Percentiles rank a stretch among this genome's conserved stretches.
Conservation (phyloP, 495 filamentous ascomycete genomes). For the Neurospora sp. region DNA sequence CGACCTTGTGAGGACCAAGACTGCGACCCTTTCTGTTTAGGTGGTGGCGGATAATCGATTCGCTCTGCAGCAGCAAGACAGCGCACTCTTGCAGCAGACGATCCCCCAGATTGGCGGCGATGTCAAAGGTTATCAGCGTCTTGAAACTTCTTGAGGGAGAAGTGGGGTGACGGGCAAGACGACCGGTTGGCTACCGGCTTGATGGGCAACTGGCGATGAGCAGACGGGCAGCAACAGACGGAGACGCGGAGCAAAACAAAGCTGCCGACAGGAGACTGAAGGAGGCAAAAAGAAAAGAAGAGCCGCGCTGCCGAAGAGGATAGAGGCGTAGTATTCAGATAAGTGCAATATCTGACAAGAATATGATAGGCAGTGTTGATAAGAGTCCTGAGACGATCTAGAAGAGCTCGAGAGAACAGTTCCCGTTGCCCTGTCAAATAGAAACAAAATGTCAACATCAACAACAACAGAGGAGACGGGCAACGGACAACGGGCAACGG, state of each 20-base stretch:
- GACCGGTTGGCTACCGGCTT: background rate
- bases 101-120: background rate
- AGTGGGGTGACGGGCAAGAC: background rate
- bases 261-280: background rate
- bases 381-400: background rate
- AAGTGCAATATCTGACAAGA: background rate
- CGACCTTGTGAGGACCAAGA: background rate
- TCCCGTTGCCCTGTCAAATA: background rate
- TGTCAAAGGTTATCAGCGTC: background rate
- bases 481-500: background rate
- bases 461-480: background rate
- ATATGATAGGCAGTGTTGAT: background rate
- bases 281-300: background rate
- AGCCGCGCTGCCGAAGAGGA: background rate
- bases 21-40: slow-evolving; percentile 4
- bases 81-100: background rate
- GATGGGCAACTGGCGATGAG: background rate
- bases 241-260: slow-evolving; percentile 3
- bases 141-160: background rate
- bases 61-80: slow-evolving; percentile 5
- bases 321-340: background rate
- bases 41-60: slow-evolving; percentile 11
- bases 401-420: background rate
- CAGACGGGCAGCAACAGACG: slow-evolving; percentile 1
- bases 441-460: background rate